Evolutionary conservation across 345 rosid genomes (phyloP), one percentile per base, ranked within the genome.

Genomic region (Camelina hispida): DNA sequence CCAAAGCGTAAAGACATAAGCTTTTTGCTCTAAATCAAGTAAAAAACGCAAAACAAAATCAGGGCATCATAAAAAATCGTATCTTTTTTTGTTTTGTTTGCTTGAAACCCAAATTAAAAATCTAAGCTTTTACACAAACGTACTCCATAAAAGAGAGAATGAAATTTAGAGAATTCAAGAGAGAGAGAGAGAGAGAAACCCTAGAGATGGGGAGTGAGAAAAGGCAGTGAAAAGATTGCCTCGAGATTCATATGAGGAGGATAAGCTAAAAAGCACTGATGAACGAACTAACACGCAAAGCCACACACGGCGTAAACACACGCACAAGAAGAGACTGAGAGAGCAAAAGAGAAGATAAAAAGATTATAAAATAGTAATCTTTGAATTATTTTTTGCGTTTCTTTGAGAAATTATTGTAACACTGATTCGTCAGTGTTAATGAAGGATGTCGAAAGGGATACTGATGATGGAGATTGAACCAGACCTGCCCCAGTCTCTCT

Each of bases 211-310:
- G 59, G 71, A 76, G 63, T 68, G 74, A 61, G 28, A 22, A 28
- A 28, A 68, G 44, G 23, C 10, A 59, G 58, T 43, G 70, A 18
- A 9, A 4, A 70, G 43, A 10, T 46, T 46, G 47, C 8, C 75
- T 54, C 80, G 66, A 70, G 76, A 66, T 17, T 62, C 68, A 38
- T 69, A 69, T 20, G 79, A 68, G 65, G 11, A 34, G 37, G 42
- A 76, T 70, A 67, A 75, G 67, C 35, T 60, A 52, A 75, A 56
- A 44, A 34, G 51, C 44, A 69, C 16, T 63, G 67, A 64, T 77
- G 66, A 70, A 56, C 70, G 75, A 77, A 70, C 71, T 77, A 77
- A 71, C 76, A 71, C 80, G 71, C 76, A 77, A 28, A 71, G 65
- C 71, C 76, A 77, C 71, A 59, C 66, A 64, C 18, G 74, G 8